These are phyloP conservation scores for Aspergillus udagawae DNA, from an alignment of 2,329 filamentous ascomycete genomes.

Conservation along the genomic window DNA sequence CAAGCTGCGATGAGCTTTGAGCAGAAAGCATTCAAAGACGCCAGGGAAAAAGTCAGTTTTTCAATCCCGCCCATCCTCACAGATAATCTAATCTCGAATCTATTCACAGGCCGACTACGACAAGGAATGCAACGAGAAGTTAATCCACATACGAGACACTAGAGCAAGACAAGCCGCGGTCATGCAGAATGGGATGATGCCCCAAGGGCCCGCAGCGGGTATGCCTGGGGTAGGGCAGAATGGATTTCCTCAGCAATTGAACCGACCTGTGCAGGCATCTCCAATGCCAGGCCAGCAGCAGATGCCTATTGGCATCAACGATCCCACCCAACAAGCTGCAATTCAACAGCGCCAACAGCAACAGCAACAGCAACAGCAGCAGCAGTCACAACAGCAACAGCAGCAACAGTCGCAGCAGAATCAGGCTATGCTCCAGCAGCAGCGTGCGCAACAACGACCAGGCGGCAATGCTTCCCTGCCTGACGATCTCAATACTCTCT, in stretches of 20 bases:
- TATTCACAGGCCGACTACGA: slow-evolving; percentile 39
- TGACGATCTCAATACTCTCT: slow-evolving; percentile 35
- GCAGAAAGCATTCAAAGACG: slow-evolving; percentile 42
- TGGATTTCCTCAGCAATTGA: slow-evolving; percentile 49
- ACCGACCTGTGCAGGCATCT: slow-evolving; percentile 49
- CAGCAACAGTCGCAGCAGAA: slow-evolving; percentile 14
- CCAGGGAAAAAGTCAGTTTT: slow-evolving; percentile 29
- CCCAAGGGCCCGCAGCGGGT: slow-evolving; percentile 29
- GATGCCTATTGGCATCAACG: slow-evolving; percentile 34
- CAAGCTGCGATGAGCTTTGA: slow-evolving; percentile 43
- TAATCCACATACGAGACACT: slow-evolving; percentile 43
- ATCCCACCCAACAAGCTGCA: slow-evolving; percentile 28
- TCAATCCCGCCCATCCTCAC: neutral
- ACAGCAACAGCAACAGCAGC: slow-evolving; percentile 30
- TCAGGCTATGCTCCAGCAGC: slow-evolving; percentile 23
- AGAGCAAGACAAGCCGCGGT: slow-evolving; percentile 40
- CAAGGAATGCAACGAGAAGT: slow-evolving; percentile 41
- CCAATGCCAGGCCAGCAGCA: slow-evolving; percentile 42
- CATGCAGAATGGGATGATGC: slow-evolving; percentile 39
- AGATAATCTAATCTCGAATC: neutral
- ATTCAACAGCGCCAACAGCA: slow-evolving; percentile 30
- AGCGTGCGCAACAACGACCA: slow-evolving; percentile 30
- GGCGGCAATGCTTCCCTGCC: slow-evolving; percentile 22
- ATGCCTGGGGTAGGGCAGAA: slow-evolving; percentile 35
- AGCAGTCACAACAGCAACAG: slow-evolving; percentile 18